These are phyloP conservation scores for Ascoidea rubescens DNA, from an alignment of 805 yeast genomes.

Conservation along the genomic window DNA sequence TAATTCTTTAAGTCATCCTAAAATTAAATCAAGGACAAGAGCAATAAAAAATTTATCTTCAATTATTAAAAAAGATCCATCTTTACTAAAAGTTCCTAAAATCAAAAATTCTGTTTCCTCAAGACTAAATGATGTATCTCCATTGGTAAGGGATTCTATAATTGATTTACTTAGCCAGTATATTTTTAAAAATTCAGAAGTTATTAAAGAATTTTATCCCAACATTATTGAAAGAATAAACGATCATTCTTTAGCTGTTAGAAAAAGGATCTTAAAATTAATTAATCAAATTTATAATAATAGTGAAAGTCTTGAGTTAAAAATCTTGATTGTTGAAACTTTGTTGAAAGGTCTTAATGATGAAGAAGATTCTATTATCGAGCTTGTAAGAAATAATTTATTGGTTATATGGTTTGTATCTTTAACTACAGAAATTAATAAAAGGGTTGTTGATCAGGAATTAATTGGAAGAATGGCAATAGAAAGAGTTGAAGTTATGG, in stretches of 20 bases:
- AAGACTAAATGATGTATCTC: conserved; percentile 44
- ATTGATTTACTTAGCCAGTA: conserved; percentile 48
- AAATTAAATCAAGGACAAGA: conserved; percentile 40
- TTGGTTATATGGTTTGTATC: conserved; percentile 23
- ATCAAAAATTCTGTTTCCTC: conserved; percentile 39
- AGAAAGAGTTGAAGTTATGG: conserved; percentile 20
- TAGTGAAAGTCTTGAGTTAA: conserved; percentile 19
- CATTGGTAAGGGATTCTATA: conserved; percentile 66
- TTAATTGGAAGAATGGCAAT: conserved; percentile 7
- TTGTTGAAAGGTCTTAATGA: conserved; percentile 48
- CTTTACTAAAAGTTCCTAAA: conserved; percentile 31
- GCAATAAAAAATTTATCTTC: conserved; percentile 52
- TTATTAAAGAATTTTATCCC: conserved; percentile 33
- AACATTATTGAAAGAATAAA: conserved; percentile 30
- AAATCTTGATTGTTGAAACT: conserved; percentile 31
- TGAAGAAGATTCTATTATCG: conserved; percentile 46
- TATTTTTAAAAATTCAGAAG: conserved; percentile 27
- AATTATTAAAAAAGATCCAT: conserved; percentile 38
- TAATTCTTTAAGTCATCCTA: conserved; percentile 31
- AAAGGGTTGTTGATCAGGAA: conserved; percentile 2
- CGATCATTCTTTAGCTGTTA: conserved; percentile 31
- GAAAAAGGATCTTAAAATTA: conserved; percentile 46
- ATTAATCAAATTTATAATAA: conserved; percentile 31
- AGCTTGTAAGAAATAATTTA: conserved; percentile 24
- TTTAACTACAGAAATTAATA: conserved; percentile 4